These are phyloP conservation scores for Solanum arcanum DNA, from an alignment of 257 asterid species.

Conservation along the genomic window DNA sequence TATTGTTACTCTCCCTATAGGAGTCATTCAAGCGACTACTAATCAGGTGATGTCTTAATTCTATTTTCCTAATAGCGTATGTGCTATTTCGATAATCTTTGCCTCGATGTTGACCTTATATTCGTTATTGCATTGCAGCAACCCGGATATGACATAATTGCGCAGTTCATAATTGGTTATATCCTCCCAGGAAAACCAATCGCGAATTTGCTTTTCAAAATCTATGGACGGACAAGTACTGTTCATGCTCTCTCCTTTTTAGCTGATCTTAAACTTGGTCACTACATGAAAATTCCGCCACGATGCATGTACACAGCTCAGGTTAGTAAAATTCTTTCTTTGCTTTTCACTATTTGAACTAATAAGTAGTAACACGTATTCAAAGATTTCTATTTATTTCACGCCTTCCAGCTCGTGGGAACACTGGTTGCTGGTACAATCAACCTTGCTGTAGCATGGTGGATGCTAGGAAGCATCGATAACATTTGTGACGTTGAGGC, in stretches of 20 bases:
- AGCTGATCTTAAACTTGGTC: slow-evolving; percentile 91
- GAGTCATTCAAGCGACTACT: slow-evolving; percentile 93
- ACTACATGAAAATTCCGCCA: slow-evolving; percentile 95
- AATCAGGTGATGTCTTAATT: slow-evolving; percentile 38
- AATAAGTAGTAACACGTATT: no score
- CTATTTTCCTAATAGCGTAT: not conserved
- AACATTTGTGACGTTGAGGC: slow-evolving; percentile 73
- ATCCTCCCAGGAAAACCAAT: slow-evolving; percentile 91
- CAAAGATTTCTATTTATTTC: not conserved
- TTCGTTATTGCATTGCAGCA: slow-evolving; percentile 33
- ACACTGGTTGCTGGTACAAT: slow-evolving; percentile 65
- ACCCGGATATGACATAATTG: slow-evolving; percentile 92
- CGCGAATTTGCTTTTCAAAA: slow-evolving; percentile 83
- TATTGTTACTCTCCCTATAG: slow-evolving; percentile 82
- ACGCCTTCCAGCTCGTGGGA: slow-evolving; percentile 41
- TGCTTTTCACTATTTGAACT: not conserved
- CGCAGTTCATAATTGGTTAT: slow-evolving; percentile 84
- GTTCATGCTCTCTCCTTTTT: slow-evolving; percentile 82
- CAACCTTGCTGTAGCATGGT: slow-evolving; percentile 80
- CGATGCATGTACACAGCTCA: slow-evolving; percentile 84
- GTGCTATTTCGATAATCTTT: not conserved
- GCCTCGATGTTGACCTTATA: not conserved
- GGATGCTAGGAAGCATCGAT: slow-evolving; percentile 79
- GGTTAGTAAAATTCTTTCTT: slow-evolving; percentile 19
- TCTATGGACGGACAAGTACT: slow-evolving; percentile 85